These are phyloP conservation scores for Podospora didyma DNA, from an alignment of 495 filamentous ascomycete genomes.

Conservation along the genomic window DNA sequence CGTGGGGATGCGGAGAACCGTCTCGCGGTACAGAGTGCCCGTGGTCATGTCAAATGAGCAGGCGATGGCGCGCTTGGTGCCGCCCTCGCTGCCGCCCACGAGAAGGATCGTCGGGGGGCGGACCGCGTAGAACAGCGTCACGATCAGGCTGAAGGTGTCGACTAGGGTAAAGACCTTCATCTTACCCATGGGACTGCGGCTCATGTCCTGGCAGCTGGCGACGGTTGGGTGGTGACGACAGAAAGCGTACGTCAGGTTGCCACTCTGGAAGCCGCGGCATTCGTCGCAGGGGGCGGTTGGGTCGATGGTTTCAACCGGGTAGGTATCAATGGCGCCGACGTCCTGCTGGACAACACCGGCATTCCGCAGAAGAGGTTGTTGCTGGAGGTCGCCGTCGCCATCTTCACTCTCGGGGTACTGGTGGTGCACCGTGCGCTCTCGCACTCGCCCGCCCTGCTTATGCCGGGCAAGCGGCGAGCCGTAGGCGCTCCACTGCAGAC, in stretches of 20 bases:
- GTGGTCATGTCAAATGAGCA: constrained; percentile 33
- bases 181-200: constrained; percentile 7
- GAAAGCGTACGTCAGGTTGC: neutral
- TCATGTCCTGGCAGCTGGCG: neutral
- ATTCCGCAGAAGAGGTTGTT: too few relatives aligned
- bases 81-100: constrained; percentile 36
- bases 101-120: constrained; percentile 29
- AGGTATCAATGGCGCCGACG: too few relatives aligned
- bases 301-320: too few relatives aligned
- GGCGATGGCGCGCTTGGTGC: constrained; percentile 34
- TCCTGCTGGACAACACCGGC: too few relatives aligned
- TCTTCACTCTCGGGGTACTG: too few relatives aligned
- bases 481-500: too few relatives aligned
- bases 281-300: too few relatives aligned
- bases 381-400: too few relatives aligned
- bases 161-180: constrained; percentile 32
- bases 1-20: constrained; percentile 34
- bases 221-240: neutral
- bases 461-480: too few relatives aligned
- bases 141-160: constrained; percentile 34
- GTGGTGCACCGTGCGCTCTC: too few relatives aligned
- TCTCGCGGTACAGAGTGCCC: constrained; percentile 29
- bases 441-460: too few relatives aligned
- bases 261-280: too few relatives aligned
- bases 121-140: constrained; percentile 32